Base-by-base conservation (phyloP, 768 basidiomycete species). In the Hemileccinum rubropunctum region DNA sequence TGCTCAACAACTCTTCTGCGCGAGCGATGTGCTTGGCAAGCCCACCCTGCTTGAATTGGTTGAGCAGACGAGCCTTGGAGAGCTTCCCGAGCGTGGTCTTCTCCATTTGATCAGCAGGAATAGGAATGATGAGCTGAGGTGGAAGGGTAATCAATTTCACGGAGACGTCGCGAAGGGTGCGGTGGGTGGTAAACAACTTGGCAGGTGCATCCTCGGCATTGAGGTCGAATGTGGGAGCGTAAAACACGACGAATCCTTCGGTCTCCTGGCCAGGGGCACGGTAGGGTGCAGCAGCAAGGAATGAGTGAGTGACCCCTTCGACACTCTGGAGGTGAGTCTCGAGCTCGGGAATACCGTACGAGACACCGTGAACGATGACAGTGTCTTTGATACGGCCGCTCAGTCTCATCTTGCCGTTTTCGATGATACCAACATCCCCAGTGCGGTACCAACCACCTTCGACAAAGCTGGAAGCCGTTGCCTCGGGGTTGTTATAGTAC, bases 381-480 rank as follows among this genome's bases (percentile, higher is more conserved):
- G 61, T 65, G 42, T 72, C 70, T 51, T 73, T 74, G 54, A 72
- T 70, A 41, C 73, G 63, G 3, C 72, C 70, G 44, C 70, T 60
- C n/a, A 75, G 57, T 34, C 62, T 64, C 47, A 77, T 61, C 47
- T 61, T 63, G 3, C 68, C 65, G 7, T 64, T 59, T 36, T 63
- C 52, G 12, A 78, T 57, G 32, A 67, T 59, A 3, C 74, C 79
- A 6, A 77, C 63, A 54, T 84, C 83, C 1, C 83, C 82, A n/a
- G 81, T 82, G 55, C 74, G 76, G 64, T 79, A 78, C 82, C 82
- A 84, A 6, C 77, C 71, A 17, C 75, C 78, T 7, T 62, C 53
- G 0, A 72, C 70, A 53, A 84, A 77, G 27, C 76, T 72, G 26
- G 74, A 69, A 6, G 52, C 48, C 6, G 80, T 83, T 0, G 80